phyloP scores from a whole-genome alignment of 306 rosid species.

The Ormosia semicastrata region DNA sequence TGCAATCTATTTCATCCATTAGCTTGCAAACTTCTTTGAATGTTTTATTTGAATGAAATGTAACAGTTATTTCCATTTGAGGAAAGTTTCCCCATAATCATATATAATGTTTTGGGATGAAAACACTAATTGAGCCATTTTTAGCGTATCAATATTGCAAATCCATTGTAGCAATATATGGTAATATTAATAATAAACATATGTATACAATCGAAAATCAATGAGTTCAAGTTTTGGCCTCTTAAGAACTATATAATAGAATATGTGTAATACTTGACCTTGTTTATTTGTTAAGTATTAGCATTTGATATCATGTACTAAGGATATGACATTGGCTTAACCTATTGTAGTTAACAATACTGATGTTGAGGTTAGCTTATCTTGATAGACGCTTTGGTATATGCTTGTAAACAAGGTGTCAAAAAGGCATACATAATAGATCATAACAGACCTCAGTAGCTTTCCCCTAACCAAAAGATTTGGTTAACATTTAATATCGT shows the following conservation, averaged over 20 bases:
- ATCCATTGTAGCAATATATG: background rate
- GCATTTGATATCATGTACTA: background rate
- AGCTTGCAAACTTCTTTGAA: background rate
- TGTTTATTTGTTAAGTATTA: background rate
- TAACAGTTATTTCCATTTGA: background rate
- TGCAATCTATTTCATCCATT: no score
- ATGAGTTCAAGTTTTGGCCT: constrained; percentile 5
- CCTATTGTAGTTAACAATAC: constrained; percentile 74
- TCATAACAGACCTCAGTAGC: background rate
- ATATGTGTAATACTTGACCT: background rate
- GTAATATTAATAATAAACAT: background rate
- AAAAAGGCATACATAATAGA: constrained; percentile 63
- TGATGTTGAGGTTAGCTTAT: constrained; percentile 99
- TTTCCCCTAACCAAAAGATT: background rate
- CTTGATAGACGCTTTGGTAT: constrained; percentile 90
- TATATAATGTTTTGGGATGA: constrained; percentile 9
- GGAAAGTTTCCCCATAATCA: background rate
- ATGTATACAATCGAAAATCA: background rate
- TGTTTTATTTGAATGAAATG: constrained; percentile 26
- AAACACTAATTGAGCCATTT: background rate
- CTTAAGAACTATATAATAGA: background rate
- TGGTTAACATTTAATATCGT: background rate
- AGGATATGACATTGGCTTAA: constrained; percentile 25
- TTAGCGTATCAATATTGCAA: background rate
- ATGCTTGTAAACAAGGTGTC: constrained; percentile 97